A percentile compares a stretch with the other conserved stretches of the same genome.
Evolutionary conservation across 345 rosid genomes (phyloP).

Genomic region (Tarenaya hassleriana): DNA sequence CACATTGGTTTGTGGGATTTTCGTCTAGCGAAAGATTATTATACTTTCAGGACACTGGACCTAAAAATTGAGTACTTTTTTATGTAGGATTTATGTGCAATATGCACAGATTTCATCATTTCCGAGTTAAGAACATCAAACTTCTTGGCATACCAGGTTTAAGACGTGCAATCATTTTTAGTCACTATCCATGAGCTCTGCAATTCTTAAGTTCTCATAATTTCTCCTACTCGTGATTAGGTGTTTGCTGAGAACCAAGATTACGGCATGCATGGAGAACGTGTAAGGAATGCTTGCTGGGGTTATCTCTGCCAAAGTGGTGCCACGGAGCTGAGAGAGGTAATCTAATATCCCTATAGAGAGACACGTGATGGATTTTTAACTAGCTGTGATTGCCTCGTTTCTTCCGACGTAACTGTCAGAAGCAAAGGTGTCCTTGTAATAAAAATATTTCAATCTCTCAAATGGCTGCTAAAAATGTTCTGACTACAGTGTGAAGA

Average conservation of each 20-base stretch:
- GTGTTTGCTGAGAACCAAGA: constrained; percentile 98
- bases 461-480: constrained; percentile 6
- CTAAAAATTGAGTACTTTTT: constrained; percentile 4
- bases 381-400: constrained; percentile 6
- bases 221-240: constrained; percentile 30
- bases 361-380: constrained; percentile 7
- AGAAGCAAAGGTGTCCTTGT: constrained; percentile 9
- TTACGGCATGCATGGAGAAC: constrained; percentile 92
- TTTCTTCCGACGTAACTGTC: constrained; percentile 3
- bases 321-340: constrained; percentile 86
- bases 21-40: neutral
- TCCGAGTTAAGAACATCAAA: constrained; percentile 88
- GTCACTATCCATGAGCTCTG: neutral
- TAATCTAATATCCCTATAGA: constrained; percentile 18
- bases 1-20: neutral
- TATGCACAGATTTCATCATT: constrained; percentile 88
- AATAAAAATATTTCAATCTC: neutral
- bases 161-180: constrained; percentile 14
- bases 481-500: neutral
- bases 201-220: constrained; percentile 11
- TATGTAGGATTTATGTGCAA: constrained; percentile 86
- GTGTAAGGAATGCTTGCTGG: constrained; percentile 97
- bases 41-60: neutral
- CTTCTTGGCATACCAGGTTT: constrained; percentile 90
- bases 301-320: constrained; percentile 98